A percentile compares a stretch with the other conserved stretches of the same genome.
Conservation (phyloP, 345 rosid species). For the Atalantia buxifolia region DNA sequence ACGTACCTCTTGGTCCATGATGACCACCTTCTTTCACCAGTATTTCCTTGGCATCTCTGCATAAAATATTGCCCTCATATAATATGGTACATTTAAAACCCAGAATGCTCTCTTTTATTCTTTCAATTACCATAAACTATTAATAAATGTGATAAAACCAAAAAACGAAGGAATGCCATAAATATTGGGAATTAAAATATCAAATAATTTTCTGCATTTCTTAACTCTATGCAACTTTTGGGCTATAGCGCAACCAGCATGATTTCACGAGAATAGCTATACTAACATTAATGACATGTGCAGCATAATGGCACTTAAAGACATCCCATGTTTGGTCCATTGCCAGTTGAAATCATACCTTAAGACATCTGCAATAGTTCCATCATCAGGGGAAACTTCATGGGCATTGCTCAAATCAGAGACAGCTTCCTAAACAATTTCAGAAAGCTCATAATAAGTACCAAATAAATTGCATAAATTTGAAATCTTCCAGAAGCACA, state of each 20-base stretch:
- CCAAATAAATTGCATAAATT: neutral
- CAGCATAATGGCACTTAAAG: neutral
- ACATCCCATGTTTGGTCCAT: neutral
- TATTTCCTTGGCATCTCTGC: constrained; percentile 57
- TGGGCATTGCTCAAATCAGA: constrained; percentile 73
- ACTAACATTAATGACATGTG: neutral
- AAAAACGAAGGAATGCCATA: neutral
- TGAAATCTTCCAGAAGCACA: neutral
- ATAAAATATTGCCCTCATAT: constrained; percentile 14
- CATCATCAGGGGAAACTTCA: constrained; percentile 85
- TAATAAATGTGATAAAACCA: neutral
- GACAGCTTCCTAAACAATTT: constrained; percentile 65
- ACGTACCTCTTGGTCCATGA: constrained; percentile 47
- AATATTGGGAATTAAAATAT: neutral
- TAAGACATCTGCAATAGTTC: constrained; percentile 70
- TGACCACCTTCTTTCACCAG: constrained; percentile 51
- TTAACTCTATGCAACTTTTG: neutral
- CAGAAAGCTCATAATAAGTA: constrained; percentile 9
- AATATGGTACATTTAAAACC: neutral
- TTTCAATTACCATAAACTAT: neutral
- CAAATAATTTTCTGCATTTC: neutral
- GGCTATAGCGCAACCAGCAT: neutral
- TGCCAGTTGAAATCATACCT: constrained; percentile 45
- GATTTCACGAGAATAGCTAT: neutral
- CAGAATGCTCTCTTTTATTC: neutral